Evolutionary conservation across 2,329 filamentous ascomycete genomes (phyloP), one percentile per base, ranked within the genome.

Genomic region (Pestalotiopsis fici): DNA sequence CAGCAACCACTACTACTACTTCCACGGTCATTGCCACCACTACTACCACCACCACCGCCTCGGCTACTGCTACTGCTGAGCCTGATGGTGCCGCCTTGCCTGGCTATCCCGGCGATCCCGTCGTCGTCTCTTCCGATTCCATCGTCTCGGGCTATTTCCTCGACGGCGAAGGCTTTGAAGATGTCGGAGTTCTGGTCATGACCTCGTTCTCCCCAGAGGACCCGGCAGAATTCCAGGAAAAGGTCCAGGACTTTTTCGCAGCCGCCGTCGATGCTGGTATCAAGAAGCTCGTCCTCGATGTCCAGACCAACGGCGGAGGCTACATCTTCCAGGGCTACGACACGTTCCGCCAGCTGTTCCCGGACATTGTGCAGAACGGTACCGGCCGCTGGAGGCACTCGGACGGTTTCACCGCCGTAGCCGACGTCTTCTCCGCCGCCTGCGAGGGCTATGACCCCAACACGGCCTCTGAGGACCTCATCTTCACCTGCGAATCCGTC

Each of bases 261-360:
- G 70, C 70, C 3, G 74, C 74, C 35, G 82, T 82, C 61, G 77
- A 80, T 31, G 82, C 79, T 4, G 85, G 84, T 47, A 88, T 87
- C 78, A 88, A 79, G 67, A 88, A 87, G 73, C 80, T 88, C 0
- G 83, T 88, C 37, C 79, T 88, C 31, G 87, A 89, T 69, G 78
- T 89, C 4, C 83, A 81, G 3, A 83, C 83, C n/a, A 88, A 88
- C 66, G 84, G 82, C 2, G 86, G 86, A 43, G 86, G 87, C 9
- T 83, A 81, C 13, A 85, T 88, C 57, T 78, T 87, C 55, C 81
- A 85, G 43, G 86, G 83, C 13, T 86, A 87, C 71, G 86, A 88
- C 70, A 78, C 88, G 23, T 88, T 88, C 79, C 85, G 85, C 68
- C 71, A 81, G 65, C 77, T 88, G 1, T 88, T 88, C 78, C 86